These are phyloP conservation scores for Leptomonas seymouri DNA, from an alignment of 208 protist species.

Conservation along the genomic window DNA sequence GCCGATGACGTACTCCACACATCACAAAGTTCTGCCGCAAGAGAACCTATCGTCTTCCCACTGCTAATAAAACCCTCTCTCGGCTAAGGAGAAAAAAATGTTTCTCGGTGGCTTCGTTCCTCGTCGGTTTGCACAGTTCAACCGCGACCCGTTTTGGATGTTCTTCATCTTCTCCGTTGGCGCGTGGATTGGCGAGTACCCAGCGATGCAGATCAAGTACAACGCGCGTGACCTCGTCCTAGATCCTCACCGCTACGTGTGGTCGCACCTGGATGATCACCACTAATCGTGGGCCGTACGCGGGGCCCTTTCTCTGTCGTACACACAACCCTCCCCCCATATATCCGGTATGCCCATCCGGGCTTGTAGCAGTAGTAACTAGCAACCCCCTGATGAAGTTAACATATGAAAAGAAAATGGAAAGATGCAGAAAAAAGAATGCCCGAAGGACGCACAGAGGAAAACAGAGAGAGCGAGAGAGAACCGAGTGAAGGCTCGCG, in stretches of 20 bases:
- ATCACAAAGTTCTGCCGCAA: not conserved
- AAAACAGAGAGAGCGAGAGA: no score
- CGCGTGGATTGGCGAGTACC: conserved; percentile 83
- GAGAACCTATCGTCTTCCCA: not conserved
- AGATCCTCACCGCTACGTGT: conserved; percentile 90
- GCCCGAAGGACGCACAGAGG: no score
- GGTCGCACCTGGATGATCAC: conserved; percentile 80
- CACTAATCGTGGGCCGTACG: conserved; percentile 74
- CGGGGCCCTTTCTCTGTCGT: not conserved
- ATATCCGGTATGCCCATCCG: not conserved
- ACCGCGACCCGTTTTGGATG: conserved; percentile 84
- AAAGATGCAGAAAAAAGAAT: no score
- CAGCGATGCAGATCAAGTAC: conserved; percentile 85
- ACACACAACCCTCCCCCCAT: not conserved
- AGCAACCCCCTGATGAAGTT: conserved; percentile 3
- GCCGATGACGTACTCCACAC: no score
- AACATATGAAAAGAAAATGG: not conserved
- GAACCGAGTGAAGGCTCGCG: no score
- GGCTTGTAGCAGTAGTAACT: conserved; percentile 17
- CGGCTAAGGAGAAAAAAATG: conserved; percentile 34
- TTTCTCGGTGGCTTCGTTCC: conserved; percentile 89
- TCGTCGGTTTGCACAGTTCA: conserved; percentile 82
- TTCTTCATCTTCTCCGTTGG: conserved; percentile 84
- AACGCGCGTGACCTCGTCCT: conserved; percentile 80
- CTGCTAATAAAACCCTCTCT: not conserved